Evolutionary conservation across 306 rosid genomes (phyloP).

Genomic region (Glycine tomentella): DNA sequence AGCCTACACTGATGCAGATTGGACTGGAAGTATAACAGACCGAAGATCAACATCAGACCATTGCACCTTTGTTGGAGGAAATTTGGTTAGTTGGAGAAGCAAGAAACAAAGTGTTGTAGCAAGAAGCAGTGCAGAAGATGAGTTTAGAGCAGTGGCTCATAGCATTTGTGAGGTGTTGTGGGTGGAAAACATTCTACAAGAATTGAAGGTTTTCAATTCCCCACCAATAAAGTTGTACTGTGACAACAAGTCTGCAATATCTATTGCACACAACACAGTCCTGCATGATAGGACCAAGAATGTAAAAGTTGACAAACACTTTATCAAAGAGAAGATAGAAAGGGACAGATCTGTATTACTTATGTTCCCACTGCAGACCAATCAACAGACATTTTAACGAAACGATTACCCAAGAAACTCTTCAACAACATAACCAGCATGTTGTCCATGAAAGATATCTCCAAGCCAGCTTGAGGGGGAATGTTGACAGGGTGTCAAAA

Average conservation of each 20-base stretch:
- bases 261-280: too few relatives aligned
- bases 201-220: too few relatives aligned
- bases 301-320: too few relatives aligned
- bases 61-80: neutral
- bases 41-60: neutral
- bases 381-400: conserved; percentile 5
- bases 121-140: too few relatives aligned
- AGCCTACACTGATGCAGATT: neutral
- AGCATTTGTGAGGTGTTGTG: too few relatives aligned
- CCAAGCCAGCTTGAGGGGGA: neutral
- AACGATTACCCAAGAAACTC: neutral
- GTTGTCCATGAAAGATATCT: neutral
- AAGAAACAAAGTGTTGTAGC: neutral
- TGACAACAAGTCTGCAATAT: too few relatives aligned
- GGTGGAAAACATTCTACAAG: too few relatives aligned
- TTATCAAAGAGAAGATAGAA: neutral
- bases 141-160: too few relatives aligned
- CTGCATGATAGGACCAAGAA: neutral
- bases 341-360: neutral
- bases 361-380: neutral
- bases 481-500: too few relatives aligned
- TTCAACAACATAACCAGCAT: neutral
- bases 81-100: neutral
- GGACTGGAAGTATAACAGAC: neutral
- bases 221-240: too few relatives aligned